Percentiles rank a stretch among this genome's conserved stretches.
These are phyloP conservation scores for Tripidium arundinaceum DNA, from an alignment of 202 grass and related monocot species.

Conservation along the genomic window DNA sequence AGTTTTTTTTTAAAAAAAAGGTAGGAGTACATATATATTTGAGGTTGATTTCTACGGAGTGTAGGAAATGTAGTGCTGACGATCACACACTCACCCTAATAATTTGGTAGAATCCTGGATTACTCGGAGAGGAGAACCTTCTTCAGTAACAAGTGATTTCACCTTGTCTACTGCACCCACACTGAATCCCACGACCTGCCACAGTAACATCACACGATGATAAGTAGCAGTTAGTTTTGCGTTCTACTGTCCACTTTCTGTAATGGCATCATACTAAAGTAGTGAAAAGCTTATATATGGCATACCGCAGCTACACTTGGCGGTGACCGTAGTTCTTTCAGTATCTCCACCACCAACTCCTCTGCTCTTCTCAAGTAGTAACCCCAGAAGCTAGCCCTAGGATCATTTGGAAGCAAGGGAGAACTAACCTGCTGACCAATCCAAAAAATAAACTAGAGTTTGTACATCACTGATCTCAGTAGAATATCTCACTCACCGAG, in stretches of 20 bases:
- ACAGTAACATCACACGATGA: neutral
- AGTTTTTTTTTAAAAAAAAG: neutral
- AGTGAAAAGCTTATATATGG: neutral
- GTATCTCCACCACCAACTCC: neutral
- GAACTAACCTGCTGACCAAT: conserved; percentile 21
- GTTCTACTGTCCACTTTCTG: neutral
- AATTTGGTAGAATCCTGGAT: conserved; percentile 44
- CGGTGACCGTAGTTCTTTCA: conserved; percentile 49
- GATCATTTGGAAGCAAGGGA: neutral
- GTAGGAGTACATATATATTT: neutral
- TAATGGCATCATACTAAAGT: neutral
- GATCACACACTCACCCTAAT: conserved; percentile 31
- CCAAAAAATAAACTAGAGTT: neutral
- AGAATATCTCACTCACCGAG: conserved; percentile 14
- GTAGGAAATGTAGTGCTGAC: neutral
- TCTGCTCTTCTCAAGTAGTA: neutral
- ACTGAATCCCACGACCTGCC: conserved; percentile 41
- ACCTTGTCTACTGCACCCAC: conserved; percentile 36
- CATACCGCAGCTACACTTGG: conserved; percentile 52
- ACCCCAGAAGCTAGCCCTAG: neutral
- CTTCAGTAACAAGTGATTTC: conserved; percentile 41
- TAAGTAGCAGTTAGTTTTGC: neutral
- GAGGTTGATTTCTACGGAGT: neutral
- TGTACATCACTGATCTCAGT: neutral
- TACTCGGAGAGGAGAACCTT: conserved; percentile 31